These are phyloP conservation scores for Aspergillus panamensis DNA, from an alignment of 495 filamentous ascomycete species.

Conservation along the genomic window DNA sequence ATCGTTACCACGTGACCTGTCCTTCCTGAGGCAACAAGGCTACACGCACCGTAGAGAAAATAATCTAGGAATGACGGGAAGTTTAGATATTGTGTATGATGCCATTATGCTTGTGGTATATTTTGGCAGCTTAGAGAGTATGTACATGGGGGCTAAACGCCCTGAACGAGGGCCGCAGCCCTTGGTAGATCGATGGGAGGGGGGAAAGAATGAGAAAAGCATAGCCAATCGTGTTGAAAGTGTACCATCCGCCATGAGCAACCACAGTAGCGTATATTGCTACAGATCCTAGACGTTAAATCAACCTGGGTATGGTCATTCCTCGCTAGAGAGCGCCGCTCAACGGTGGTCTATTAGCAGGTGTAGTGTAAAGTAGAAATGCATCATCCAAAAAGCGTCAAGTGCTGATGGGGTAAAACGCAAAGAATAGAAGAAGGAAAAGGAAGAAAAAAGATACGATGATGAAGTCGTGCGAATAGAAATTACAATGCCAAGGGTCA, in stretches of 20 bases:
- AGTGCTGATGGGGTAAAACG: background rate
- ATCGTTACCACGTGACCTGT: background rate
- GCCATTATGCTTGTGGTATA: constrained; percentile 1
- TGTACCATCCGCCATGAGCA: background rate
- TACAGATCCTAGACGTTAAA: background rate
- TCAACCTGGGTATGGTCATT: constrained; percentile 7
- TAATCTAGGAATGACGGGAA: background rate
- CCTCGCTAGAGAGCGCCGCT: constrained; percentile 4
- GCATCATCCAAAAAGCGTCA: constrained; percentile 8
- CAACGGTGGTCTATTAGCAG: background rate
- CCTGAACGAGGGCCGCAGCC: background rate
- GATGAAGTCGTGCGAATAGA: constrained; percentile 1
- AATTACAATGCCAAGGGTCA: constrained; percentile 29
- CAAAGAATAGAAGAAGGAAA: background rate
- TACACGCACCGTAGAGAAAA: background rate
- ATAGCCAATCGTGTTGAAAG: background rate
- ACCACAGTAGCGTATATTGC: background rate
- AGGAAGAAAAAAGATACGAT: background rate
- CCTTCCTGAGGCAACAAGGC: background rate
- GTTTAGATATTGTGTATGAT: background rate
- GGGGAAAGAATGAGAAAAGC: background rate
- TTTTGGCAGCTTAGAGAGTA: background rate
- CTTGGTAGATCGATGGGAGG: background rate
- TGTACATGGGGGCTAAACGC: background rate
- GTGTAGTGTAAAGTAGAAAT: background rate